Conservation (phyloP, 2,329 filamentous ascomycete genomes). For the Dothideomycetes sp. region DNA sequence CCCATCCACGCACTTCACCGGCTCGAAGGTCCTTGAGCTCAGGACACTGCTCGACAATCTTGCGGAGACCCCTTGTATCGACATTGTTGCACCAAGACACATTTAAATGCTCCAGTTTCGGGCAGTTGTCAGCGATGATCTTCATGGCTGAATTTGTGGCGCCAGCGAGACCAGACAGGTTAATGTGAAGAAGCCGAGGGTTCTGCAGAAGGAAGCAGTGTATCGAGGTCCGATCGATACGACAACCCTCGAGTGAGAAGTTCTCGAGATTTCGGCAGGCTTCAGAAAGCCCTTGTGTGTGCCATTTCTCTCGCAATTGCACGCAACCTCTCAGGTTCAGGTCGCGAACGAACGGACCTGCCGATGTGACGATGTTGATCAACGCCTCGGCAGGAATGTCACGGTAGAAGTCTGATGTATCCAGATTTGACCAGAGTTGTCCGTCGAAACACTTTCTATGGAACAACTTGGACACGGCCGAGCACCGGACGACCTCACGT, state of each 20-base stretch:
- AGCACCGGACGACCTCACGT: constrained; percentile 70
- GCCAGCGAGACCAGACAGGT: constrained; percentile 70
- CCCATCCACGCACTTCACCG: constrained; percentile 72
- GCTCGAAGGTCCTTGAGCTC: constrained; percentile 71
- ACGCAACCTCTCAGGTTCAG: constrained; percentile 87
- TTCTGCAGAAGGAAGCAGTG: constrained; percentile 75
- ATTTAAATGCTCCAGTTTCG: constrained; percentile 73
- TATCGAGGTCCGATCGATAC: constrained; percentile 69
- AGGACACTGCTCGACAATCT: constrained; percentile 63
- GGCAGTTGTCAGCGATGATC: constrained; percentile 73
- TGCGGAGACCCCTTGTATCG: constrained; percentile 64
- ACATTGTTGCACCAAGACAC: constrained; percentile 89
- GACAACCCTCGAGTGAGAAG: constrained; percentile 80
- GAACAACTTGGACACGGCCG: constrained; percentile 69
- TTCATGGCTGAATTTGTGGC: constrained; percentile 80
- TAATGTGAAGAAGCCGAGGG: constrained; percentile 68
- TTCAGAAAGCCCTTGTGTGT: constrained; percentile 66
- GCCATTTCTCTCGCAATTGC: constrained; percentile 75
- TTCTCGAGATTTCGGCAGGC: constrained; percentile 80
- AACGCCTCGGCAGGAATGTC: constrained; percentile 78
- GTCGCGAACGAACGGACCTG: constrained; percentile 83
- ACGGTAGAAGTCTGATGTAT: constrained; percentile 72
- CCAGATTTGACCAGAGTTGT: constrained; percentile 80
- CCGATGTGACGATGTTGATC: constrained; percentile 72
- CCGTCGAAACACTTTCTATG: constrained; percentile 84